These are phyloP conservation scores for Solidago caesia DNA, from an alignment of 129 eudicot species.

Conservation along the genomic window DNA sequence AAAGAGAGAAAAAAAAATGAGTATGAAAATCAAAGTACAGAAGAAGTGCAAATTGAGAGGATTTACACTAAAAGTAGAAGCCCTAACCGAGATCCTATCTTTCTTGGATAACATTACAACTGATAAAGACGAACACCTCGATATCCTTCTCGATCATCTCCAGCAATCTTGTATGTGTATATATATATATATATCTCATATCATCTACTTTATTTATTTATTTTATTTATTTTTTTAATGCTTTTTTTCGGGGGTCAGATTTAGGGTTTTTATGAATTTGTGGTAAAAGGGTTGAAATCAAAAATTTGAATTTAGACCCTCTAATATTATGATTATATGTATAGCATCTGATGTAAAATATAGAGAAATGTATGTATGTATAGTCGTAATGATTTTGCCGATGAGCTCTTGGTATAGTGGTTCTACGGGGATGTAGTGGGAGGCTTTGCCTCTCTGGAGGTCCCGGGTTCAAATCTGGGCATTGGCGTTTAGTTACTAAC, in stretches of 20 bases:
- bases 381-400: too few relatives aligned
- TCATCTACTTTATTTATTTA: not conserved
- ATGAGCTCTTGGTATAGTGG: too few relatives aligned
- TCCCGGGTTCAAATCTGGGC: too few relatives aligned
- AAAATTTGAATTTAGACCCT: too few relatives aligned
- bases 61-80: conserved; percentile 68
- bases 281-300: too few relatives aligned
- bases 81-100: conserved; percentile 59
- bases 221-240: not conserved
- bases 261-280: not conserved
- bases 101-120: conserved; percentile 47
- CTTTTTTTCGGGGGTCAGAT: not conserved
- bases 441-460: too few relatives aligned
- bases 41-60: conserved; percentile 79
- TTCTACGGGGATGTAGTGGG: too few relatives aligned
- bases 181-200: too few relatives aligned
- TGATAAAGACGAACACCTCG: conserved; percentile 66
- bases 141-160: conserved; percentile 73
- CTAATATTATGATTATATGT: too few relatives aligned
- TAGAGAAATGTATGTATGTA: not conserved
- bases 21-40: conserved; percentile 56
- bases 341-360: too few relatives aligned
- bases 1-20: conserved; percentile 41
- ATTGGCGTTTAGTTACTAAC: too few relatives aligned
- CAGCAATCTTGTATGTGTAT: conserved; percentile 47